Evolutionary conservation across 2,329 filamentous ascomycete genomes (phyloP), one percentile per base, ranked within the genome.

Genomic region (Paracamarosporium sp.): DNA sequence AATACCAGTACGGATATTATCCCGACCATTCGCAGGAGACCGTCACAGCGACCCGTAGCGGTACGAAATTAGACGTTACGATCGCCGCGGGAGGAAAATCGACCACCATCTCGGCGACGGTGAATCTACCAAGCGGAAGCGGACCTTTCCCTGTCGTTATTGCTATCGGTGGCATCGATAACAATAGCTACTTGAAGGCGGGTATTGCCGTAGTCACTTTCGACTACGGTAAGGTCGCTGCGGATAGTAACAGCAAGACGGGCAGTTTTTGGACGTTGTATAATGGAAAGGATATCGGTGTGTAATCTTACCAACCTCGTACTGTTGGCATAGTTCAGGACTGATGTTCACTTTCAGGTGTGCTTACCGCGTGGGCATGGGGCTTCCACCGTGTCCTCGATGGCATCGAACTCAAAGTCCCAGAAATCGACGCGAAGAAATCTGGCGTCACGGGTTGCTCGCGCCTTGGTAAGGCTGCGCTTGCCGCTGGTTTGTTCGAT

Each of bases 1-100:
- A 83, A 58, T 83, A 83, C 69, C 81, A 83, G 68, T 83, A 76
- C 61, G 81, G 81, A 8, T 82, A 81, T 68, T 83, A 83, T 64
- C 81, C 81, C 0, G 80, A 84, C 62, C 81, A 81, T 59, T 70
- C 73, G 4, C 70, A 73, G 31, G 82, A 83, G 56, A 82, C 74
- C 3, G 80, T 83, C 7, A 78, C 77, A 12, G 80, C 81, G 4
- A 82, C 80, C 13, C 76, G 81, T 24, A 80, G 74, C 56, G 80
- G 81, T 1, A 80, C 74, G 51, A 79, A 75, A 1, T 63, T 83
- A 47, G 78, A 70, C 55, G 78, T 83, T 43, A 75, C 70, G 12
- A 75, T 83, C 13, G 75, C 78, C 12, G 76, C 76, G 0, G 78
- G 74, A 13, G 79, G 78, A 3, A 82, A 81, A 67, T 80, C 75